Conservation (phyloP, 345 rosid species). For the Cardiospermum halicacabum region DNA sequence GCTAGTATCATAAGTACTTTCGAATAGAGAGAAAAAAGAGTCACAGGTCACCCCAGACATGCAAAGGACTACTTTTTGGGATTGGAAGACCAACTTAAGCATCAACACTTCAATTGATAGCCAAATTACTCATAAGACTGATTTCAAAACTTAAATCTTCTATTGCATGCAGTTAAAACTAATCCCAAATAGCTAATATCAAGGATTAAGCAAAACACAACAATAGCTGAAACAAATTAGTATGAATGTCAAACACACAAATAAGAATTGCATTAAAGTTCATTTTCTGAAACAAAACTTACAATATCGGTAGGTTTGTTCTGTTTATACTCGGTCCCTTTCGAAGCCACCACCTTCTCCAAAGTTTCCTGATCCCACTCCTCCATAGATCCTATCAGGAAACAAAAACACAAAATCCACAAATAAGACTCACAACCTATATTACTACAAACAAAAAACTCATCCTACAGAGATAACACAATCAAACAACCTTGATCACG, state of each 20-base stretch:
- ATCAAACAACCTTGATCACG: conserved; percentile 40
- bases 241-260: too few relatives aligned
- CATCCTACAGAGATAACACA: neutral
- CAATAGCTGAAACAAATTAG: too few relatives aligned
- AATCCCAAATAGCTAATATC: too few relatives aligned
- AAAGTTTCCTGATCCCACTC: conserved; percentile 73
- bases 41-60: neutral
- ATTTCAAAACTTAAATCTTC: too few relatives aligned
- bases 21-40: neutral
- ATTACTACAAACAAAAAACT: neutral
- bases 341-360: conserved; percentile 69
- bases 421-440: conserved; percentile 5
- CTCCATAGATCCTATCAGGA: conserved; percentile 49
- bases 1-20: too few relatives aligned
- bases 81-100: neutral
- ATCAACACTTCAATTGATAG: neutral
- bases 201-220: too few relatives aligned
- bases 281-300: conserved; percentile 18
- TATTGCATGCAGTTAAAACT: too few relatives aligned
- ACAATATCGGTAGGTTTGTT: conserved; percentile 76
- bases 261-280: too few relatives aligned
- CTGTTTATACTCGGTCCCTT: conserved; percentile 50
- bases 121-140: neutral
- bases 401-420: neutral
- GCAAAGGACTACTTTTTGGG: too few relatives aligned